A percentile compares a stretch with the other conserved stretches of the same genome.
Evolutionary conservation across 306 rosid species (phyloP).

Genomic region (Hippophae rhamnoides): DNA sequence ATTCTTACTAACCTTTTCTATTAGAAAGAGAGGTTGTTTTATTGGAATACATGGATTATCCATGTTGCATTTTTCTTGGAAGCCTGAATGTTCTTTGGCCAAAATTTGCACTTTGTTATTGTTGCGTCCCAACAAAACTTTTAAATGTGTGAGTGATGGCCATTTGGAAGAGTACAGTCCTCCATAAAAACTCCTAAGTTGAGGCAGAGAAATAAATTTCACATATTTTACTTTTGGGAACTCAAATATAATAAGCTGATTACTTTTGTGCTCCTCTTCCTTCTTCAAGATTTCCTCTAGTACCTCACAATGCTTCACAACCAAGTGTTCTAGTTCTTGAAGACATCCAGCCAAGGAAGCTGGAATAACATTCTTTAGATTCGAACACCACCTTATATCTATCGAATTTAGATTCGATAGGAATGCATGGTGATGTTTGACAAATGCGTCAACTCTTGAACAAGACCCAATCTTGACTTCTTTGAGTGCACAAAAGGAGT

Average conservation of each 20-base stretch:
- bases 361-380: constrained; percentile 17
- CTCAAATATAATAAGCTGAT: neutral
- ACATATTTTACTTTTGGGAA: neutral
- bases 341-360: constrained; percentile 21
- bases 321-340: constrained; percentile 2
- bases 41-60: neutral
- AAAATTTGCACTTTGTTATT: neutral
- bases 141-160: neutral
- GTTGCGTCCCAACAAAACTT: accelerated
- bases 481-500: constrained; percentile 1
- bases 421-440: neutral
- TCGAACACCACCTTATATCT: constrained; percentile 6
- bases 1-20: constrained; percentile 7
- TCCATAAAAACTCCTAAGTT: constrained; percentile 11
- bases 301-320: constrained; percentile 8
- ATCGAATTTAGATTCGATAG: constrained; percentile 7
- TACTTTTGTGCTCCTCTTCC: neutral
- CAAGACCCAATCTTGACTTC: neutral
- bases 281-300: constrained; percentile 13
- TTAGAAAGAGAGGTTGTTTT: neutral
- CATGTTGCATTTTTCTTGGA: neutral
- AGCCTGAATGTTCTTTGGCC: neutral
- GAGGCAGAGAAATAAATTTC: neutral
- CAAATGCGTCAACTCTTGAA: neutral
- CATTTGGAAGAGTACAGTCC: constrained; percentile 12